phyloP scores from a whole-genome alignment of 306 rosid genomes.

The Vachellia collinsii region DNA sequence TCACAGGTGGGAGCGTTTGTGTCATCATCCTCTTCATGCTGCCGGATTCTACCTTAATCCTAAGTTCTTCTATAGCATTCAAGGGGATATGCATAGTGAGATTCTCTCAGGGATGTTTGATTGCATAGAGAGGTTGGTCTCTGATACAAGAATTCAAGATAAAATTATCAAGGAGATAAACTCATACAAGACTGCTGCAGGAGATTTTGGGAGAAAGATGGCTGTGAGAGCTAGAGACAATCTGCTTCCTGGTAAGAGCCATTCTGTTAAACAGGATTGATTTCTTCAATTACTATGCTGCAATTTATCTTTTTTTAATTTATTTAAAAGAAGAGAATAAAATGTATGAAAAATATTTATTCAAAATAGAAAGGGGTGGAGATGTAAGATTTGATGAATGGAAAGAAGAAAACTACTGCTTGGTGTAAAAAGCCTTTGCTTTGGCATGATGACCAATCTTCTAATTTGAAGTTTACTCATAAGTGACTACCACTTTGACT shows the following conservation, averaged over 20 bases:
- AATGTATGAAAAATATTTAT: background rate
- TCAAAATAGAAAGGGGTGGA: constrained; percentile 9
- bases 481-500: constrained; percentile 5
- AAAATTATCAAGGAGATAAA: constrained; percentile 80
- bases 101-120: constrained; percentile 77
- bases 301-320: constrained; percentile 25
- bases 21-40: constrained; percentile 83
- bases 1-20: constrained; percentile 78
- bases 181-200: constrained; percentile 70
- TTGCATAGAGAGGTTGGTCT: constrained; percentile 88
- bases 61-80: constrained; percentile 73
- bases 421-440: constrained; percentile 27
- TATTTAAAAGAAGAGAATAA: background rate
- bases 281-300: constrained; percentile 34
- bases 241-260: constrained; percentile 82
- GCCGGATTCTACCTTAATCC: constrained; percentile 94
- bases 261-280: constrained; percentile 33
- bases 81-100: constrained; percentile 70
- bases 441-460: constrained; percentile 23
- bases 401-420: constrained; percentile 16
- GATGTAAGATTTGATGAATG: constrained; percentile 25
- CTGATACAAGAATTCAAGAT: constrained; percentile 87
- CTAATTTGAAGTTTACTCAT: constrained; percentile 18
- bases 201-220: constrained; percentile 93
- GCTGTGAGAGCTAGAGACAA: constrained; percentile 87